Evolutionary conservation across 768 basidiomycete species (phyloP).

Genomic region (Hemileccinum rubropunctum): DNA sequence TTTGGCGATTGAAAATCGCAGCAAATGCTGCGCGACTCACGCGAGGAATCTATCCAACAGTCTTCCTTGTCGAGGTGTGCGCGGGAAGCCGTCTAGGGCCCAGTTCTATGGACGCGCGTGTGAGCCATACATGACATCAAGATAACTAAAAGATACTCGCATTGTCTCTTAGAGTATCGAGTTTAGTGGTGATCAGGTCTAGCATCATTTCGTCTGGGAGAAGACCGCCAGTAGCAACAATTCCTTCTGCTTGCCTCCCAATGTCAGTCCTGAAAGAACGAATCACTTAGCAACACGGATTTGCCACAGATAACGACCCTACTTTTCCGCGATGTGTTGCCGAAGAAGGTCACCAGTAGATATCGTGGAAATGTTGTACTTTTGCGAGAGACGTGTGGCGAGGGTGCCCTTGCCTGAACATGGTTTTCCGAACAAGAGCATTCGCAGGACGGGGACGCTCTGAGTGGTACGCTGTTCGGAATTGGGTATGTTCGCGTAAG

Average conservation of each 20-base stretch:
- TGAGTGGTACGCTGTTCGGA: constrained; percentile 23
- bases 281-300: neutral
- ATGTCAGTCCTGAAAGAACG: constrained; percentile 51
- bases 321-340: constrained; percentile 72
- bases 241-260: constrained; percentile 69
- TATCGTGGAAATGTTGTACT: constrained; percentile 70
- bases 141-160: constrained; percentile 34
- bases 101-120: constrained; percentile 55
- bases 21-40: constrained; percentile 36
- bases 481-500: constrained; percentile 40
- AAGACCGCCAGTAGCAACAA: constrained; percentile 74
- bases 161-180: constrained; percentile 62
- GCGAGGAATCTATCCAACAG: constrained; percentile 71
- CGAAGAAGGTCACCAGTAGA: constrained; percentile 85
- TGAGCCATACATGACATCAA: neutral
- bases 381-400: constrained; percentile 63
- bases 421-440: constrained; percentile 55
- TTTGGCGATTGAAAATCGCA: neutral
- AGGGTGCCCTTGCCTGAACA: constrained; percentile 85
- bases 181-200: constrained; percentile 66
- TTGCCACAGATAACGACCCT: constrained; percentile 10
- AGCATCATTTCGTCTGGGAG: constrained; percentile 78
- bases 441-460: constrained; percentile 34
- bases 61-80: constrained; percentile 77
- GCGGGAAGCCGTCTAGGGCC: constrained; percentile 90